Evolutionary conservation across 2,329 filamentous ascomycete genomes (phyloP), one percentile per base, ranked within the genome.

Genomic region (Akanthomyces dipterigenus): DNA sequence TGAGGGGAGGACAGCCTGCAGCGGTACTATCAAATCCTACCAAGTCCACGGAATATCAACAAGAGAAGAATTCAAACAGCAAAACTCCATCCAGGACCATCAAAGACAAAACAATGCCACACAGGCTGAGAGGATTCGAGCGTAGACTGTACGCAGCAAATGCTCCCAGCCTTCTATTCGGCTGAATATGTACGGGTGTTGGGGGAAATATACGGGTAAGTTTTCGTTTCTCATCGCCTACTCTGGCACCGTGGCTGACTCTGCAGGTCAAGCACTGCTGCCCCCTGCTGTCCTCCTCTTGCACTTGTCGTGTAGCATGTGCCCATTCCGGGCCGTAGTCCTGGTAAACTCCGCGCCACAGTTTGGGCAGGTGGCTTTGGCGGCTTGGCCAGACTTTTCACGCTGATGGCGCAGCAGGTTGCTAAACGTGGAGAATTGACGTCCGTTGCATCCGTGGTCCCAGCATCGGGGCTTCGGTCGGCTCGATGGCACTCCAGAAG

Each of bases 381-480:
- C 82, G 12, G 93, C 91, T 57, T 93, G 92, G 28, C 93, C 93
- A 0, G 91, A 96, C 74, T 96, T 97, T 75, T 98, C 93, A 48
- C 93, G 85, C 75, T 97, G 93, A 73, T 98, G 93, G 64, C 93
- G 84, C 42, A 97, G 80, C 3, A 97, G 83, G 72, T 97, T 97
- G 82, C 92, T 96, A 72, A 97, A 97, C 3, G 93, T 97, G 20
- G 91, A 96, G 71, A 98, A 98, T 70, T 96, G 90, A 34, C 93
- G 87, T 22, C 93, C 93, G 69, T 97, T 96, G 79, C 93, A 98
- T 12, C 93, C 93, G 70, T 98, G 93, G 64, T 97, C 93, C 90
- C 91, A 98, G 75, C 93, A 97, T 72, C 96, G 91, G 50, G 93
- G 92, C 76, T 96, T 96, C n/a, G 91, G 91, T 65, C 90, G 84